phyloP scores from a whole-genome alignment of 768 basidiomycete genomes.

The Vishniacozyma victoriae region DNA sequence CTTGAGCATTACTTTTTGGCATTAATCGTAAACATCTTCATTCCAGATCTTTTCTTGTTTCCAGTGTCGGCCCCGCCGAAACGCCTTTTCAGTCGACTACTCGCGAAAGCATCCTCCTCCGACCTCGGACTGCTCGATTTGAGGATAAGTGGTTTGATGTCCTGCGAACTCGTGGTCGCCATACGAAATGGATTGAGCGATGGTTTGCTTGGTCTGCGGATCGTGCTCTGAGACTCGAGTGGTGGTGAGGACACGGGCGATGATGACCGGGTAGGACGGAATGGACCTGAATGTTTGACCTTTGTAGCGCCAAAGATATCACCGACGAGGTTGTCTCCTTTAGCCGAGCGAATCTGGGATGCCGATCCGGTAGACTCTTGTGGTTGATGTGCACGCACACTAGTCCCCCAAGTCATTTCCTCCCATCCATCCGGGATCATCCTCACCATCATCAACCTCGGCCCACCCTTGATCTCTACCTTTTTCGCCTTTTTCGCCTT shows the following conservation, averaged over 20 bases:
- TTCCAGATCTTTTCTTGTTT: slow-evolving; percentile 4
- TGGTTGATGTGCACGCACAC: background rate
- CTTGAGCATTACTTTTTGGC: too few species aligned
- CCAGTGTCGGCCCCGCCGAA: slow-evolving; percentile 1
- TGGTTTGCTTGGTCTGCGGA: too few species aligned
- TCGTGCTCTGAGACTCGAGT: background rate
- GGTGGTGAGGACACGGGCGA: background rate
- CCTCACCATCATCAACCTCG: slow-evolving; percentile 29
- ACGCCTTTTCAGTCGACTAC: background rate
- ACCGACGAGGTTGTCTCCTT: background rate
- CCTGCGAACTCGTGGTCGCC: background rate
- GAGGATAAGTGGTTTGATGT: background rate
- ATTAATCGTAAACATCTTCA: slow-evolving; percentile 13
- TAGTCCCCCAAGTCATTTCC: slow-evolving; percentile 11
- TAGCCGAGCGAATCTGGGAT: background rate
- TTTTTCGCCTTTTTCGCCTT: background rate
- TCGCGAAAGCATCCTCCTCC: background rate
- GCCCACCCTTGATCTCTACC: slow-evolving; percentile 9
- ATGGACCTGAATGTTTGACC: background rate
- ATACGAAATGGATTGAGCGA: background rate
- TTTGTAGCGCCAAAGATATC: slow-evolving; percentile 1
- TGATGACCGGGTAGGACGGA: background rate
- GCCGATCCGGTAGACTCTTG: background rate
- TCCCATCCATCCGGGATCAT: slow-evolving; percentile 33
- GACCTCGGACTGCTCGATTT: too few species aligned